Conservation (phyloP, 345 rosid genomes). For the Geranium rotundifolium region DNA sequence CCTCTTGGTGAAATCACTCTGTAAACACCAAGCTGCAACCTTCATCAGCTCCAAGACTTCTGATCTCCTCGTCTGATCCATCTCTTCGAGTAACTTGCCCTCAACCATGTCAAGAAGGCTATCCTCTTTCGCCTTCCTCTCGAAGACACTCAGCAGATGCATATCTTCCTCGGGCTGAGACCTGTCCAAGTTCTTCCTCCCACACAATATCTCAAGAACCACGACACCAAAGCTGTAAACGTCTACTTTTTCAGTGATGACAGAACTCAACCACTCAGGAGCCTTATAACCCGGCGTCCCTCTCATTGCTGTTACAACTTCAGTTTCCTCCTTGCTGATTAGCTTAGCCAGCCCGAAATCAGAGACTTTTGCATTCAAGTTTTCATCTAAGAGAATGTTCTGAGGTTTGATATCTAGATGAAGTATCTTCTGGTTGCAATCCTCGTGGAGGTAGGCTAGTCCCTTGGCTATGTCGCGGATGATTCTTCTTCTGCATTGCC, state of each 20-base stretch:
- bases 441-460: conserved; percentile 23
- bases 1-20: no score
- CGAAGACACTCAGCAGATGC: conserved; percentile 12
- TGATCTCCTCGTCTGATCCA: conserved; percentile 2
- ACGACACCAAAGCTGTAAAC: conserved; percentile 26
- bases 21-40: no score
- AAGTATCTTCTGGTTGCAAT: conserved; percentile 21
- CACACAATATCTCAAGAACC: conserved; percentile 16
- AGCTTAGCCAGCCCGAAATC: conserved; percentile 21
- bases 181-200: conserved; percentile 12
- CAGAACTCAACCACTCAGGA: conserved; percentile 9
- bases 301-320: conserved; percentile 11
- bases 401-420: conserved; percentile 21
- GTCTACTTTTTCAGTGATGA: conserved; percentile 22
- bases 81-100: conserved; percentile 5
- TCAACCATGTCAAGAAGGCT: conserved; percentile 16
- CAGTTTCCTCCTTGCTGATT: conserved; percentile 13
- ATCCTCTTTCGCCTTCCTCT: conserved; percentile 12
- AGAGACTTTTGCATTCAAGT: conserved; percentile 16
- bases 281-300: conserved; percentile 19
- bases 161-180: conserved; percentile 10
- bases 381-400: conserved; percentile 16
- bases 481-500: conserved; percentile 24
- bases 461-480: conserved; percentile 21
- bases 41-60: conserved; percentile 18